These are phyloP conservation scores for Candida loeiensis DNA, from an alignment of 805 yeast genomes.

Conservation along the genomic window DNA sequence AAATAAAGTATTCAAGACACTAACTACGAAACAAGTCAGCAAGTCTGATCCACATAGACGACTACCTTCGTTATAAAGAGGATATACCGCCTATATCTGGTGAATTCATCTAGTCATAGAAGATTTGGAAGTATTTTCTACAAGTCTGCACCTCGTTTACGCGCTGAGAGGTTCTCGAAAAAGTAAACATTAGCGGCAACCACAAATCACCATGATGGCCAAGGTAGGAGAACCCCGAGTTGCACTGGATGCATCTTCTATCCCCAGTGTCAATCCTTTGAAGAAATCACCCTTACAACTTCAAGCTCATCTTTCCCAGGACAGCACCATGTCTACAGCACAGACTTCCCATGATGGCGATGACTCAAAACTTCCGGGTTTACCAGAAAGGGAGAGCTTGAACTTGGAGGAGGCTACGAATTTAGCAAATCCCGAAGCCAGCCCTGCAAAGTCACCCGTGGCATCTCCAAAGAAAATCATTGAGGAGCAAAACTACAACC, in stretches of 20 bases:
- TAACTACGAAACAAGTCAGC: neutral
- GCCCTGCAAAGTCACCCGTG: too few relatives aligned
- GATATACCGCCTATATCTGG: too few relatives aligned
- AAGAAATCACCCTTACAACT: constrained; percentile 5
- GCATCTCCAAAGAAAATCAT: constrained; percentile 3
- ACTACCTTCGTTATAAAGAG: too few relatives aligned
- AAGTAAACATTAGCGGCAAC: neutral
- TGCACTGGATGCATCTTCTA: constrained; percentile 9
- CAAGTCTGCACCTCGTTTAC: neutral
- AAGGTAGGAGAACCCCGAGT: constrained; percentile 1
- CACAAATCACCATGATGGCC: neutral
- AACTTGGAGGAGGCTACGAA: too few relatives aligned
- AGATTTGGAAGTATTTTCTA: neutral
- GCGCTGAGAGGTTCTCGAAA: neutral
- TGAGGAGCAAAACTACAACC: constrained; percentile 21
- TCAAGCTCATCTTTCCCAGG: constrained; percentile 4
- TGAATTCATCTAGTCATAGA: too few relatives aligned
- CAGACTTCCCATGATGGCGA: constrained; percentile 14
- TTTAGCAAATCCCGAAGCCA: neutral
- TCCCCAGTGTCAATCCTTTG: constrained; percentile 5
- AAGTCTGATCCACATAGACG: neutral
- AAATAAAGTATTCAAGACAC: neutral
- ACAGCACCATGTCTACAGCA: constrained; percentile 14
- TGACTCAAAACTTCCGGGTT: neutral
- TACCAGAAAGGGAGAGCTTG: neutral